Base-by-base conservation (phyloP, 2,329 filamentous ascomycete species). In the Cytospora paraplurivora region DNA sequence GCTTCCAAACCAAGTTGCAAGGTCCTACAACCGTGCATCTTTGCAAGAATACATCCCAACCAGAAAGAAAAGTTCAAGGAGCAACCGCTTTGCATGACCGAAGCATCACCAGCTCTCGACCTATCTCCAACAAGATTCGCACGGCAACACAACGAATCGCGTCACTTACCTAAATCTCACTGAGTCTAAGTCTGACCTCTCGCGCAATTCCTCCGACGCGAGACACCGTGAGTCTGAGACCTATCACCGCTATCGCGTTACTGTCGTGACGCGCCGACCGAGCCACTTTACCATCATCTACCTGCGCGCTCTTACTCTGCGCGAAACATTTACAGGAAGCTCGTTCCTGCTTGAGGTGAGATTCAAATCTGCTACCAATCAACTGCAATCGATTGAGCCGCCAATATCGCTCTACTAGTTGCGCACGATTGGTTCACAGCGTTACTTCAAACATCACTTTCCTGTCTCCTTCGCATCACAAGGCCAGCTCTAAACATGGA, bases 51-150 rank as follows among this genome's bases (percentile, higher is more conserved):
- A 12, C 10, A 44, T 10, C 44, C 11, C n/a, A 11, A 19, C n/a
- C n/a, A 3, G 4, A 3, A 50, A 17, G 38, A 21, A 32, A 55
- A 55, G 13, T 32, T 4, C 11, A 21, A 47, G 44, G 44, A 47
- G 19, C 33, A 55, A 32, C 41, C 32, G 41, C 47, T 41, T 49
- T 33, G 33, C 41, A 10, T 38, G 37, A 55, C 27, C 38, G 19
- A 61, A 34, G 19, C 51, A 34, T 37, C 52, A 49, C 37, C 38
- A 52, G 41, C 51, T 50, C 37, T 35, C 58, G 8, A 49, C 41
- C 41, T 35, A 50, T 52, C 41, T n/a, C n/a, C 47, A 37, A 34
- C 58, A 57, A 57, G 47, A 6, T 27, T 61, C n/a, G 32, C 59
- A 55, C 51, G 50, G 11, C 54, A 41, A 37, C 8, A 47, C n/a